Evolutionary conservation across 1,284 basidiomycete genomes (phyloP), one percentile per base, ranked within the genome.

Genomic region (Tilletia setariae): DNA sequence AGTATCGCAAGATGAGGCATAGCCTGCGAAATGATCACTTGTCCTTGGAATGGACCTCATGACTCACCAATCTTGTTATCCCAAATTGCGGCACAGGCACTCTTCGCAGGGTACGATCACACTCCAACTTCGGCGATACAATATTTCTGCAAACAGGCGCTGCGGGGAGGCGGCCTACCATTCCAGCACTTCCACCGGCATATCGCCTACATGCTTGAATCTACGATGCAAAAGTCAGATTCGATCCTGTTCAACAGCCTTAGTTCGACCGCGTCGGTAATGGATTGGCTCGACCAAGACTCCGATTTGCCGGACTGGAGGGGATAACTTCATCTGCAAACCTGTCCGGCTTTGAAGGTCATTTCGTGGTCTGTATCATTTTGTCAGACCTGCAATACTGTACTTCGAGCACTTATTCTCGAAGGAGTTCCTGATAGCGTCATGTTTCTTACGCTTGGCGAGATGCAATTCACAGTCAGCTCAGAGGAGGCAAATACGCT

Each of bases 181-280:
- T 86, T 84, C 67, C 83, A 84, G 0, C 80, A 87, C 21, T 86
- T 87, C 69, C 84, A 85, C 66, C 83, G 85, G 3, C 86, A 87
- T 68, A 68, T 86, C 16, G 83, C 85, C 2, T 88, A 87, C 81
- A 88, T 88, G 87, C 84, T 88, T 63, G 87, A 88, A 72, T 77
- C 79, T 0, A 81, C 82, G 56, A 83, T 88, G 64, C 69, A 79
- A 13, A 71, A 72, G 43, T 78, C 84, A 44, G 87, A 88, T 68
- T 82, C 85, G 46, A 82, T 85, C 11, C 84, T 84, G 72, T 87
- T 87, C 79, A 87, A 87, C 74, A 79, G 83, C 35, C 76, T 88
- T 1, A 78, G 81, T 1, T 85, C 84, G 32, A 81, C 84, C 40
- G 85, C 84, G 0, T 84, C 83, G 9, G 83, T 85, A 0, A 76